Evolutionary conservation across 208 protist species (phyloP).

Genomic region (Wallacemonas sp.): DNA sequence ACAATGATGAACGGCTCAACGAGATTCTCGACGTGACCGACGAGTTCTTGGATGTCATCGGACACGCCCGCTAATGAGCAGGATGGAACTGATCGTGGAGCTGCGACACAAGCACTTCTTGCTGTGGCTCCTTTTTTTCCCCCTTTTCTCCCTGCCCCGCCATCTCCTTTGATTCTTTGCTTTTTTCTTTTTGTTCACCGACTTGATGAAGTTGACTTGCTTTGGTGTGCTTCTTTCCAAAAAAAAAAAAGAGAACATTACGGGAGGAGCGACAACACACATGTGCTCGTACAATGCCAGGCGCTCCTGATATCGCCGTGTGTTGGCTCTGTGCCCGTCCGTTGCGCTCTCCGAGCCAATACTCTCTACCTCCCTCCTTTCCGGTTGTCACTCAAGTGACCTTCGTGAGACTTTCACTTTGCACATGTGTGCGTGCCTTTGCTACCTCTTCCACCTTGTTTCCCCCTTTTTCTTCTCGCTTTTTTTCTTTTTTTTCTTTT

Average conservation of each 20-base stretch:
- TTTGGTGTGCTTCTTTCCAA: background rate
- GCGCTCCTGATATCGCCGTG: too few species aligned
- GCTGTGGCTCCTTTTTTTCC: slow-evolving; percentile 16
- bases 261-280: background rate
- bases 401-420: too few species aligned
- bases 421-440: too few species aligned
- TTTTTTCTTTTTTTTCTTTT: background rate
- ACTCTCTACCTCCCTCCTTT: too few species aligned
- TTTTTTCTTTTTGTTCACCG: slow-evolving; percentile 21
- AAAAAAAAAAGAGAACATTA: too few species aligned
- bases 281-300: too few species aligned
- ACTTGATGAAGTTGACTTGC: slow-evolving; percentile 2
- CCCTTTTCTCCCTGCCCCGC: background rate
- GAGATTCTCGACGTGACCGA: slow-evolving; percentile 87
- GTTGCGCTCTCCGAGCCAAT: too few species aligned
- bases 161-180: background rate
- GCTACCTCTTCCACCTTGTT: slow-evolving; percentile 14
- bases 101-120: too few species aligned
- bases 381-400: too few species aligned
- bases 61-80: background rate
- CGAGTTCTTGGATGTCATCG: slow-evolving; percentile 71
- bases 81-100: too few species aligned
- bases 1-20: slow-evolving; percentile 80
- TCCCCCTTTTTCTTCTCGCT: background rate
- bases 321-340: too few species aligned